Percentiles rank a stretch among this genome's conserved stretches.
Evolutionary conservation across 306 rosid genomes (phyloP).

Genomic region (Fagus sylvatica): DNA sequence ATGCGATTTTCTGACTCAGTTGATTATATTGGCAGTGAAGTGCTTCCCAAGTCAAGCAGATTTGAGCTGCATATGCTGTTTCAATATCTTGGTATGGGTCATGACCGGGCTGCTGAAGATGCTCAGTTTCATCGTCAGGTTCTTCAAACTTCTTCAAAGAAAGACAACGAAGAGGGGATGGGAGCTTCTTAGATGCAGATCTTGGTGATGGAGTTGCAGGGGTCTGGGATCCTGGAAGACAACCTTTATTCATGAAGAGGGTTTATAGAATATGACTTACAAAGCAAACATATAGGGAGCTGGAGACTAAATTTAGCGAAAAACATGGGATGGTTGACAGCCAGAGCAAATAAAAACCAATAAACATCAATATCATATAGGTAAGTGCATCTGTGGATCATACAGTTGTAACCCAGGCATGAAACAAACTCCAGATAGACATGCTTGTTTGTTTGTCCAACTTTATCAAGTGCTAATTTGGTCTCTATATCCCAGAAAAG

Average conservation of each 20-base stretch:
- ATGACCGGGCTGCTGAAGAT: constrained; percentile 62
- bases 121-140: constrained; percentile 72
- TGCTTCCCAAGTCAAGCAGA: constrained; percentile 95
- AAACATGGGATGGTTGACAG: constrained; percentile 6
- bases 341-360: neutral
- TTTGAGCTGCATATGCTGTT: constrained; percentile 89
- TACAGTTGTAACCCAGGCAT: neutral
- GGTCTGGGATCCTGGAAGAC: constrained; percentile 46
- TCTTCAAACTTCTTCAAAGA: constrained; percentile 82
- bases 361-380: neutral
- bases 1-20: constrained; percentile 64
- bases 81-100: constrained; percentile 72
- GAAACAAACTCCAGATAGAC: neutral
- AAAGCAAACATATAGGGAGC: neutral
- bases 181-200: constrained; percentile 76
- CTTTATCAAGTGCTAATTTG: neutral
- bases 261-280: constrained; percentile 2
- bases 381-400: neutral
- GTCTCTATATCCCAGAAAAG: neutral
- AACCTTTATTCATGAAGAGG: constrained; percentile 14
- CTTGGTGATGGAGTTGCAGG: constrained; percentile 73
- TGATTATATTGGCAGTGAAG: constrained; percentile 95
- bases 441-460: neutral
- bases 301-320: constrained; percentile 9
- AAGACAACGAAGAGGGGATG: constrained; percentile 88